Percentiles rank a stretch among this genome's conserved stretches.
phyloP scores from a whole-genome alignment of 2,329 filamentous ascomycete genomes.

The Aspergillus oerlinghausenensis region DNA sequence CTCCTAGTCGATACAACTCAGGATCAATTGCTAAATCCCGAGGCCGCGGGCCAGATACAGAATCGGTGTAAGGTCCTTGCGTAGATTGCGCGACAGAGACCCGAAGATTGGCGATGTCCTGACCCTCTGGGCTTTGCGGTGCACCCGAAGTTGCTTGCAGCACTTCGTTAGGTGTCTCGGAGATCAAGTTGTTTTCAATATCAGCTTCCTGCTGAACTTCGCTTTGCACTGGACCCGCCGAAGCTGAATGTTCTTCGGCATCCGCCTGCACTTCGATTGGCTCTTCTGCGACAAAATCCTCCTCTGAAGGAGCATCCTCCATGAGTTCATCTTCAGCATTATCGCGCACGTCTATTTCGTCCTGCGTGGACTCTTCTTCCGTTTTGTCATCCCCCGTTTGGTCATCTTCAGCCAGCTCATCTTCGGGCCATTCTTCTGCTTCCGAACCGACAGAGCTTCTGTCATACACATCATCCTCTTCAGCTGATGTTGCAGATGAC shows the following conservation, averaged over 20 bases:
- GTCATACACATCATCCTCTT: not conserved
- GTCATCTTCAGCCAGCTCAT: not conserved
- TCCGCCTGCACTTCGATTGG: conserved; percentile 1
- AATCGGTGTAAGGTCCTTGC: conserved; percentile 5
- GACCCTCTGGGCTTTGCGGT: conserved; percentile 6
- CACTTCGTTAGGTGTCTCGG: not conserved
- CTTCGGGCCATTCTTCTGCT: not conserved
- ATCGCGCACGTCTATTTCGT: not conserved
- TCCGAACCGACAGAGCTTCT: not conserved
- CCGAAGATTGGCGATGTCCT: conserved; percentile 14
- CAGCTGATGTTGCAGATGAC: not conserved
- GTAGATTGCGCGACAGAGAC: conserved; percentile 10
- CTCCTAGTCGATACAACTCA: conserved; percentile 2
- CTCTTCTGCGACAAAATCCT: conserved; percentile 1
- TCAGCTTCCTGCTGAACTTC: not conserved
- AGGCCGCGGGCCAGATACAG: not conserved
- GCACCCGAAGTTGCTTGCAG: not conserved
- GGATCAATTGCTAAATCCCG: conserved; percentile 9
- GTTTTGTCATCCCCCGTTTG: not conserved
- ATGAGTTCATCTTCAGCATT: conserved; percentile 1
- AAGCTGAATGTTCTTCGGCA: conserved; percentile 2
- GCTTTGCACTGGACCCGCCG: not conserved
- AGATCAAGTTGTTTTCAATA: not conserved
- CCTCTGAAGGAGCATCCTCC: not conserved
- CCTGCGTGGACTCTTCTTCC: not conserved